Evolutionary conservation across 164 flowering plant genomes (phyloP).

Genomic region (Berberis thunbergii): DNA sequence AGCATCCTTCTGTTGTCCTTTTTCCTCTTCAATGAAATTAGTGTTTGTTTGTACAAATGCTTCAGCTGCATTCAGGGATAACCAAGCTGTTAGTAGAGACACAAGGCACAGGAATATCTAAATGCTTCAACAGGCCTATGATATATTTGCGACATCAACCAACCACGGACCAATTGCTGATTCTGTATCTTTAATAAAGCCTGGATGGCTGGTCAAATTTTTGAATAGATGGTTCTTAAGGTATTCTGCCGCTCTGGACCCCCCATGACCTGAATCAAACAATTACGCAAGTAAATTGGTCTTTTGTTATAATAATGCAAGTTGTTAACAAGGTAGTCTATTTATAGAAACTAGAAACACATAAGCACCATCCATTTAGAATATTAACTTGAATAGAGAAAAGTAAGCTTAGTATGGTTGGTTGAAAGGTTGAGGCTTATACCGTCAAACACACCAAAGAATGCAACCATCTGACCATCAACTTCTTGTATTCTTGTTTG

Average conservation of each 20-base stretch:
- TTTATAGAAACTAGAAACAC: too few relatives aligned
- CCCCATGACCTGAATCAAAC: constrained; percentile 65
- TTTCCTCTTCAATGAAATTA: constrained; percentile 58
- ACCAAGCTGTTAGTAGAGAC: neutral
- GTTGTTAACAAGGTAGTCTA: too few relatives aligned
- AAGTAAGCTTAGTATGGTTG: too few relatives aligned
- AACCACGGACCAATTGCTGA: constrained; percentile 60
- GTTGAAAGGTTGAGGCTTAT: constrained; percentile 5
- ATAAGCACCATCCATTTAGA: too few relatives aligned
- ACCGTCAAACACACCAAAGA: constrained; percentile 87
- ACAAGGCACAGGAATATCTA: neutral
- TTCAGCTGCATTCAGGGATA: constrained; percentile 43
- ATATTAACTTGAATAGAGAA: too few relatives aligned
- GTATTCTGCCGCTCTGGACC: constrained; percentile 67
- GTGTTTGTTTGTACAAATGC: constrained; percentile 57
- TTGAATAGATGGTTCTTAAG: constrained; percentile 67
- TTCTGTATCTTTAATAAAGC: constrained; percentile 59
- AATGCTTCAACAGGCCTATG: neutral
- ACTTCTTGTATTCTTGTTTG: constrained; percentile 62
- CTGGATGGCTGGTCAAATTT: constrained; percentile 61
- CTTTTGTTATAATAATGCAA: too few relatives aligned
- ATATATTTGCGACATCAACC: constrained; percentile 3
- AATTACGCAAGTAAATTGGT: too few relatives aligned
- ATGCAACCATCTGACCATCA: constrained; percentile 77
- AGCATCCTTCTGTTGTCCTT: constrained; percentile 58